Evolutionary conservation across 345 rosid species (phyloP).

Genomic region (Gossypium bickii): DNA sequence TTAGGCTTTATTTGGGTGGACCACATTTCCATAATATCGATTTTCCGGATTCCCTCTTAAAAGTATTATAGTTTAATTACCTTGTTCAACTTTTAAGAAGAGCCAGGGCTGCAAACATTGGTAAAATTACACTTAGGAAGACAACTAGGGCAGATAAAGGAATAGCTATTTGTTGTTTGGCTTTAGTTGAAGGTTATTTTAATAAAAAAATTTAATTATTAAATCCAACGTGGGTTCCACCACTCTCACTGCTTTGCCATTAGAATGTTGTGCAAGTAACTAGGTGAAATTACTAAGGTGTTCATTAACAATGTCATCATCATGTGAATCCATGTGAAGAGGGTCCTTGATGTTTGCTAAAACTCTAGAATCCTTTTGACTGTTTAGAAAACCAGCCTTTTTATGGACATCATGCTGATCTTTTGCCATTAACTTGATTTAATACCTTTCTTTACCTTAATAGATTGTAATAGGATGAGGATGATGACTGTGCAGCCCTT

Average conservation of each 20-base stretch:
- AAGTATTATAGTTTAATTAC: constrained; percentile 29
- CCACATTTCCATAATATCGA: constrained; percentile 38
- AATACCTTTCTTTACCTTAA: neutral
- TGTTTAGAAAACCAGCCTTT: constrained; percentile 20
- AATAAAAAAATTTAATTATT: constrained; percentile 10
- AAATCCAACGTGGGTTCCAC: constrained; percentile 25
- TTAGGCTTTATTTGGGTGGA: constrained; percentile 38
- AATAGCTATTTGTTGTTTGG: constrained; percentile 16
- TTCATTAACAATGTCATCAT: constrained; percentile 29
- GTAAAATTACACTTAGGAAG: constrained; percentile 21
- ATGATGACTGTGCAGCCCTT: constrained; percentile 4
- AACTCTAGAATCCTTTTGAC: constrained; percentile 25
- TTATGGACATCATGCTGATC: constrained; percentile 15
- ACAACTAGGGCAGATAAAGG: constrained; percentile 5
- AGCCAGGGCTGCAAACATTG: constrained; percentile 16
- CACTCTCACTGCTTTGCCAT: constrained; percentile 27
- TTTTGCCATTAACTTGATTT: constrained; percentile 14
- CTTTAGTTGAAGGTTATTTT: constrained; percentile 14
- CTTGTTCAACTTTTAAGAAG: constrained; percentile 26
- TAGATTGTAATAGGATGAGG: neutral
- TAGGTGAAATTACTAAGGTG: constrained; percentile 13
- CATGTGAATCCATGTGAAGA: constrained; percentile 68
- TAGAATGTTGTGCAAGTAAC: constrained; percentile 32
- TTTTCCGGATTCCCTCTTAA: constrained; percentile 40
- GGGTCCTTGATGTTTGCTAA: constrained; percentile 47